Percentiles rank a stretch among this genome's conserved stretches.
These are phyloP conservation scores for Orbilia javanica DNA, from an alignment of 2,329 filamentous ascomycete species.

Conservation along the genomic window DNA sequence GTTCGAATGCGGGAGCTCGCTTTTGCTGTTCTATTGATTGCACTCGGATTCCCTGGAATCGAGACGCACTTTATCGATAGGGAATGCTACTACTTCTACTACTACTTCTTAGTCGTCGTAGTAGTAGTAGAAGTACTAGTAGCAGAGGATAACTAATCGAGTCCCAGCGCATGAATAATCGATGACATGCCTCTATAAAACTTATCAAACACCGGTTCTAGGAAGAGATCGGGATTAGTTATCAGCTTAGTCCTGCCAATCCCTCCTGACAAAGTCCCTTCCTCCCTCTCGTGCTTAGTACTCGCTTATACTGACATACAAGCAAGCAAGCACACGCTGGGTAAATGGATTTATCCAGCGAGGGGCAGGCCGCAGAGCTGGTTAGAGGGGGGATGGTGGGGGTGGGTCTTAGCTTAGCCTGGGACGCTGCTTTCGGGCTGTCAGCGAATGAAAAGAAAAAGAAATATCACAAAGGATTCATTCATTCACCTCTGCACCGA, in stretches of 20 bases:
- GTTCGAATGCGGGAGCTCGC: slow-evolving; percentile 15
- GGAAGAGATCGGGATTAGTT: slow-evolving; percentile 36
- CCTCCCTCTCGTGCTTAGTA: too few relatives aligned
- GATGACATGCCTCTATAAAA: background rate
- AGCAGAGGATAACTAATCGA: slow-evolving; percentile 6
- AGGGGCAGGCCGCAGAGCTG: too few relatives aligned
- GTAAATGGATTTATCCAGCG: slow-evolving; percentile 22
- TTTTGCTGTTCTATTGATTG: too few relatives aligned
- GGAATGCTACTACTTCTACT: too few relatives aligned
- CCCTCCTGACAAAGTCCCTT: slow-evolving; percentile 16
- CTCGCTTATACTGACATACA: too few relatives aligned
- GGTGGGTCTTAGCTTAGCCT: background rate
- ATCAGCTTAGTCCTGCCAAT: slow-evolving; percentile 32
- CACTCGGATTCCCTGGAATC: too few relatives aligned
- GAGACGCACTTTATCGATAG: background rate
- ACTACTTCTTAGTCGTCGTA: too few relatives aligned
- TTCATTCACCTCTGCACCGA: background rate
- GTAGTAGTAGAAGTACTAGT: background rate
- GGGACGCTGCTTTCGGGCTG: background rate
- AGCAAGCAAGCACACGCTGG: background rate
- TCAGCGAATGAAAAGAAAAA: slow-evolving; percentile 17
- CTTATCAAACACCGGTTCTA: background rate
- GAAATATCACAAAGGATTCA: slow-evolving; percentile 18
- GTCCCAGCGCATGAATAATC: background rate
- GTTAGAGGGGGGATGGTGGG: background rate